Conservation (phyloP, 208 protist species). For the Lotmaria passim region DNA sequence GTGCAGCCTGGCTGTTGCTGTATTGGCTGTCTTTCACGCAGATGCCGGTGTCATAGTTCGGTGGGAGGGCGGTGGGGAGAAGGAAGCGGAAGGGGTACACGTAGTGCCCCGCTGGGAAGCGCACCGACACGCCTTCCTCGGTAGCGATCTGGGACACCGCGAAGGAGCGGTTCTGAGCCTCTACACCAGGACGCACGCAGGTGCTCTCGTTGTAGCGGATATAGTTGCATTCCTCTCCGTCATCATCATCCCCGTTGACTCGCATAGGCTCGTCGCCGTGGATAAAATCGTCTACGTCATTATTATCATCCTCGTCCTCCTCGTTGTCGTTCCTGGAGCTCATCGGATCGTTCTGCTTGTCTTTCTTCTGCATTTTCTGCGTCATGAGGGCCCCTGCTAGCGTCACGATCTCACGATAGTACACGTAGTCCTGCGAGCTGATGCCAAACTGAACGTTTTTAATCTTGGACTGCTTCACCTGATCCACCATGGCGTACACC, state of each 20-base stretch:
- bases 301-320: neutral
- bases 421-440: constrained; percentile 40
- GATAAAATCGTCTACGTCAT: neutral
- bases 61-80: constrained; percentile 30
- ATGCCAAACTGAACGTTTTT: constrained; percentile 30
- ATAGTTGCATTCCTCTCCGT: neutral
- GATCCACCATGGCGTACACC: constrained; percentile 33
- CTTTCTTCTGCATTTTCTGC: neutral
- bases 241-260: neutral
- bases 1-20: constrained; percentile 31
- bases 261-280: neutral
- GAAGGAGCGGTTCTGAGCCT: constrained; percentile 10
- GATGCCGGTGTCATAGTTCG: constrained; percentile 32
- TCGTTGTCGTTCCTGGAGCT: neutral
- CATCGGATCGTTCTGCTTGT: neutral
- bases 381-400: constrained; percentile 32
- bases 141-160: constrained; percentile 15
- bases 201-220: constrained; percentile 17
- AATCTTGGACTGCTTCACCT: constrained; percentile 32
- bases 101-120: constrained; percentile 25
- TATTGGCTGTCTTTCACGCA: constrained; percentile 25
- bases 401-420: constrained; percentile 42
- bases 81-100: constrained; percentile 36
- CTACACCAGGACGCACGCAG: constrained; percentile 12
- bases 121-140: constrained; percentile 22